Percentiles rank a stretch among this genome's conserved stretches.
Evolutionary conservation across 1,139 yeast species (phyloP).

Genomic region (Debaryomyces sp.): DNA sequence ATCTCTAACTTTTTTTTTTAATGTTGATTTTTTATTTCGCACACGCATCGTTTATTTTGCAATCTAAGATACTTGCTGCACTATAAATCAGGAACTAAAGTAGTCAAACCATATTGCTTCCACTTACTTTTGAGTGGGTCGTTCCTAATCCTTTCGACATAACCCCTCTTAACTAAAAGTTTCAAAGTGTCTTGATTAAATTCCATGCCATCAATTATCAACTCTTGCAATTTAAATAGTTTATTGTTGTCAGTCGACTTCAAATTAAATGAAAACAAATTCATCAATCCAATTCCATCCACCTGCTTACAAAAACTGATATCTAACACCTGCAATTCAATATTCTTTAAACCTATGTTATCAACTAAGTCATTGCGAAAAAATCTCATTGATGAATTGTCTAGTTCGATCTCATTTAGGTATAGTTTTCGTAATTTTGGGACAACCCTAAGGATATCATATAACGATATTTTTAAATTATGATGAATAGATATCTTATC

Average conservation of each 20-base stretch:
- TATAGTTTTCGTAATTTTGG: slow-evolving; percentile 29
- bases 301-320: slow-evolving; percentile 38
- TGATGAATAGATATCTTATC: slow-evolving; percentile 20
- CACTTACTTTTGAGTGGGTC: slow-evolving; percentile 35
- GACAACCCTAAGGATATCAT: slow-evolving; percentile 24
- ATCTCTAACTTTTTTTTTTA: slow-evolving; percentile 9
- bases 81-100: slow-evolving; percentile 21
- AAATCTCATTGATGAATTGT: slow-evolving; percentile 35
- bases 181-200: slow-evolving; percentile 34
- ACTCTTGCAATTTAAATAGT: slow-evolving; percentile 20
- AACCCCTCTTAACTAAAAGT: slow-evolving; percentile 21
- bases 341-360: slow-evolving; percentile 18
- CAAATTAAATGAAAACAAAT: slow-evolving; percentile 22
- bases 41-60: slow-evolving; percentile 6
- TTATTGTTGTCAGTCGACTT: slow-evolving; percentile 1
- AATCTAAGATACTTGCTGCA: not conserved
- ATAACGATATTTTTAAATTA: slow-evolving; percentile 19
- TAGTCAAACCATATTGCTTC: slow-evolving; percentile 41
- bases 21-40: slow-evolving; percentile 1
- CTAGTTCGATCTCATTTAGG: slow-evolving; percentile 42
- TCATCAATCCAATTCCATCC: slow-evolving; percentile 45
- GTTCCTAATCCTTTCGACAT: slow-evolving; percentile 23
- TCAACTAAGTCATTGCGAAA: slow-evolving; percentile 28
- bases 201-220: slow-evolving; percentile 40
- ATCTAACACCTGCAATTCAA: slow-evolving; percentile 30